Conservation (phyloP, 1,284 basidiomycete genomes). For the Cryptococcus deneoformans region DNA sequence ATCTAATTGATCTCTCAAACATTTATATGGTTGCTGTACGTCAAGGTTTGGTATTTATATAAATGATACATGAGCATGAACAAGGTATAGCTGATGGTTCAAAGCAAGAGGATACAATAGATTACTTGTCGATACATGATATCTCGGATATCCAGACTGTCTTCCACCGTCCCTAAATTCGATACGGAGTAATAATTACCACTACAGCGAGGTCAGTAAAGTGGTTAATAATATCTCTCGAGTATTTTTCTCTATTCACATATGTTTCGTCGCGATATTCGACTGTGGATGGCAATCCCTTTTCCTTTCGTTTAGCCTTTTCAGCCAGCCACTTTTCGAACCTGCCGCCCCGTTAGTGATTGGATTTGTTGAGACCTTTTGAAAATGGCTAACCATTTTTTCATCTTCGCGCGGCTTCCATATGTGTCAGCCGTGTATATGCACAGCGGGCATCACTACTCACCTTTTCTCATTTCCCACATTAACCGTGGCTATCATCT, state of each 20-base stretch:
- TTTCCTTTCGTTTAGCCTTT: conserved; percentile 59
- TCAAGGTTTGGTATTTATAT: no score
- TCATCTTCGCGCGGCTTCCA: conserved; percentile 70
- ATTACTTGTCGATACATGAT: no score
- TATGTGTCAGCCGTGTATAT: neutral
- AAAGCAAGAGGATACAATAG: no score
- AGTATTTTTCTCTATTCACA: neutral
- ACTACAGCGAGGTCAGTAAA: no score
- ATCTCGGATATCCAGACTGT: no score
- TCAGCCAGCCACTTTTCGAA: conserved; percentile 80
- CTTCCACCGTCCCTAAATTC: no score
- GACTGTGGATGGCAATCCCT: conserved; percentile 53
- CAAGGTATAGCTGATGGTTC: no score
- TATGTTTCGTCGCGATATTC: conserved; percentile 55
- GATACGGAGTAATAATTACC: no score
- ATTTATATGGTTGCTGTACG: no score
- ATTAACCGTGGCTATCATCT: conserved; percentile 94
- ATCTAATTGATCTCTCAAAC: no score
- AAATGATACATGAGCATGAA: no score
- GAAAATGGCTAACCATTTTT: conserved; percentile 53
- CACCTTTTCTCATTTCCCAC: conserved; percentile 69
- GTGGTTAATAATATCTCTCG: no score
- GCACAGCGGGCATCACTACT: conserved; percentile 11
- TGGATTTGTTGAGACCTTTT: neutral
- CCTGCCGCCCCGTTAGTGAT: conserved; percentile 51